Evolutionary conservation across 805 yeast species (phyloP).

Genomic region (Candida stauntonica): DNA sequence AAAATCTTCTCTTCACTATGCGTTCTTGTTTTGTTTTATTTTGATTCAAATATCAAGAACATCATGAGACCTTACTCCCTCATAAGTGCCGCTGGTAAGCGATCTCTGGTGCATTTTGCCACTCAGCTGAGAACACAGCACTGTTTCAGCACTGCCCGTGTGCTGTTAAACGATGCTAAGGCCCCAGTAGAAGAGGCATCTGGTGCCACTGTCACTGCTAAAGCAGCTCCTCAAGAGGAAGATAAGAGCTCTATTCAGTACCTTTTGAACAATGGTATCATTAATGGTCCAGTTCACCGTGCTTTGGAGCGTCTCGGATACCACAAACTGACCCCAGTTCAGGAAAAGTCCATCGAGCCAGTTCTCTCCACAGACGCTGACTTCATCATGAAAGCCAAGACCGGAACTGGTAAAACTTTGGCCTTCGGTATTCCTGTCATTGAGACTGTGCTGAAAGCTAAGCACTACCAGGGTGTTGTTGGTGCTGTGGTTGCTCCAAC

Average conservation of each 20-base stretch:
- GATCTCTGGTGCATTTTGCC: slow-evolving; percentile 10
- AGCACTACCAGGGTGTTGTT: slow-evolving; percentile 37
- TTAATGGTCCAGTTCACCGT: slow-evolving; percentile 27
- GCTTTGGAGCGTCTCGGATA: slow-evolving; percentile 43
- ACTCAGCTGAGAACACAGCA: slow-evolving; percentile 5
- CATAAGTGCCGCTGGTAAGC: slow-evolving; percentile 6
- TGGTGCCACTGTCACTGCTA: background rate
- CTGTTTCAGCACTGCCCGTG: slow-evolving; percentile 5
- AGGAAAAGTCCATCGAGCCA: slow-evolving; percentile 56
- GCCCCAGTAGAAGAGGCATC: slow-evolving; percentile 2
- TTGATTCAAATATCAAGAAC: no score
- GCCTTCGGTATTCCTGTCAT: slow-evolving; percentile 82
- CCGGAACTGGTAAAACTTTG: slow-evolving; percentile 93
- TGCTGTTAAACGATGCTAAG: background rate
- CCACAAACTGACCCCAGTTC: slow-evolving; percentile 61
- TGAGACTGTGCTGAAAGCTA: slow-evolving; percentile 44
- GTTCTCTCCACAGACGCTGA: slow-evolving; percentile 52
- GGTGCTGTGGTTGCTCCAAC: slow-evolving; percentile 83
- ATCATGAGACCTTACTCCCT: slow-evolving; percentile 4
- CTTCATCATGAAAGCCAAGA: slow-evolving; percentile 82
- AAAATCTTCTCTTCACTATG: no score
- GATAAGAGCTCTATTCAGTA: slow-evolving; percentile 18
- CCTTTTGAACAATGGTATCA: slow-evolving; percentile 27
- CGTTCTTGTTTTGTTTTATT: no score
- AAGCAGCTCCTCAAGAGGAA: background rate